Evolutionary conservation across 768 basidiomycete genomes (phyloP), one percentile per base, ranked within the genome.

Genomic region (Tulasnella sp.): DNA sequence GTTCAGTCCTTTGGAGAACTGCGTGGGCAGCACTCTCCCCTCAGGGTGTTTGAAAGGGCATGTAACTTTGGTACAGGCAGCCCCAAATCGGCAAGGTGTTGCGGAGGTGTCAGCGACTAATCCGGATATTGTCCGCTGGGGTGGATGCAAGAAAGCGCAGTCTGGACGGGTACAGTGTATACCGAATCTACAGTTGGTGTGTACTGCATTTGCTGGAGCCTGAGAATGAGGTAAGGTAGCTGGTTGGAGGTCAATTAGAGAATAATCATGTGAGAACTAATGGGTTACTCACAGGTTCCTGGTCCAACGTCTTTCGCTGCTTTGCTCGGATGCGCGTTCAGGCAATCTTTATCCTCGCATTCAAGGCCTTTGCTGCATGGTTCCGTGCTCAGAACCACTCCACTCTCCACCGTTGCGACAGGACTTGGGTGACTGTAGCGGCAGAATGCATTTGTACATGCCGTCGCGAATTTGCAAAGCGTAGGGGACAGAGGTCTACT

Each of bases 371-470:
- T 78, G 59, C 91, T 86, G 65, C 95, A 99, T 16, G 88, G 72
- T 52, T 98, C 93, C 52, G 86, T 90, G 59, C 86, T 93, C 50
- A 99, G 71, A 1, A 98, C 95, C 56, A 99, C 75, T 7, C 92
- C 95, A 59, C 85, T 91, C 67, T 93, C 90, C 28, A 83, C 73
- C 15, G 93, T 95, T 5, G 95, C 92, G 3, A 91, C 88, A n/a
- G 95, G 95, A 7, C 86, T 90, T 4, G 95, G 92, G 64, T 99
- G 95, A 7, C 89, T 88, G 65, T 79, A 98, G 15, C 83, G 74
- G 65, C 95, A 99, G 40, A 81, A 72, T 0, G 83, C 72, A 64
- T 96, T 93, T 43, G 82, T 83, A 66, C 95, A 99, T 58, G 91
- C 93, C 20, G 82, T 72, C 9, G 76, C 79, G 57, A 85, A 98